Conservation (phyloP, 2,329 filamentous ascomycete species). For the Stromatinia cepivora region DNA sequence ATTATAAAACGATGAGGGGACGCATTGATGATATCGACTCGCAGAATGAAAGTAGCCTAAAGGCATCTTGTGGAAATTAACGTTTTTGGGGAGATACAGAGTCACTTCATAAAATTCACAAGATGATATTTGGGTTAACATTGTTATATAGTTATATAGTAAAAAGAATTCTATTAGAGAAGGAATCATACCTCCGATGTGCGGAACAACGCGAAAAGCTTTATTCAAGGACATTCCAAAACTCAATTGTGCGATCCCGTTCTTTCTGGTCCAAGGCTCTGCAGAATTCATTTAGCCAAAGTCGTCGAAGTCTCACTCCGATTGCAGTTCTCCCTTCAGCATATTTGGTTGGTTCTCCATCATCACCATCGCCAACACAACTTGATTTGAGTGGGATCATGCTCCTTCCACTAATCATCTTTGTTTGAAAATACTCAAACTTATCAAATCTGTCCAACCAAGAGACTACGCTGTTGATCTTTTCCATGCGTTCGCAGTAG, state of each 20-base stretch:
- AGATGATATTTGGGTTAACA: no score
- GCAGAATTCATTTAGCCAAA: neutral
- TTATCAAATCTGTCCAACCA: neutral
- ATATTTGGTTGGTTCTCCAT: neutral
- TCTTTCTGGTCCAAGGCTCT: neutral
- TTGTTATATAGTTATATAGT: neutral
- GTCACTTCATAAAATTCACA: neutral
- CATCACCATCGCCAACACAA: neutral
- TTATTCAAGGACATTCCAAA: neutral
- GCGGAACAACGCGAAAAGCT: neutral
- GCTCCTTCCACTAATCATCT: neutral
- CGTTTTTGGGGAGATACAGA: neutral
- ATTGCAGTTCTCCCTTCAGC: neutral
- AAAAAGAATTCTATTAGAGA: neutral
- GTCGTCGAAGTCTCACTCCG: neutral
- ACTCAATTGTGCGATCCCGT: neutral
- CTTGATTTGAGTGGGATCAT: no score
- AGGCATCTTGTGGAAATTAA: neutral
- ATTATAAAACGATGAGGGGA: no score
- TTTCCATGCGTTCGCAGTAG: neutral
- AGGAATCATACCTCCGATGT: neutral
- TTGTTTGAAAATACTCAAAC: neutral
- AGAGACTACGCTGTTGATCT: neutral
- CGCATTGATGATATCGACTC: no score
- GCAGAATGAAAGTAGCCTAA: neutral